Base-by-base conservation (phyloP, 2,329 filamentous ascomycete species). In the Fusarium pseudograminearum region DNA sequence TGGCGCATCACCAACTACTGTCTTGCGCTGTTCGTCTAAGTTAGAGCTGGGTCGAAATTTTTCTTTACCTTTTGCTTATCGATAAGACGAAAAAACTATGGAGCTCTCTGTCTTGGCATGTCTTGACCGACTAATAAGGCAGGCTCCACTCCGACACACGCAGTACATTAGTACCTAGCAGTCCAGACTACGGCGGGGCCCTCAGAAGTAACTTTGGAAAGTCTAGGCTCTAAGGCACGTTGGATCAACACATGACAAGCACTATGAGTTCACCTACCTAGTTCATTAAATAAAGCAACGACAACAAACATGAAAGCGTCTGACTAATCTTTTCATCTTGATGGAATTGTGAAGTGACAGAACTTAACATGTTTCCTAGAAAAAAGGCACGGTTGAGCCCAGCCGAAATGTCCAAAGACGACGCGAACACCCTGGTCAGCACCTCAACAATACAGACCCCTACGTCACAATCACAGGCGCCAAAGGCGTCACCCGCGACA, bases 301-400 rank as follows among this genome's bases (percentile, higher is more conserved):
- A 63, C 36, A 50, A 57, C 54, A 52, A 59, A 53, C 47, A 56
- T 66, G 61, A 50, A 52, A 31, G 36, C 26, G 52, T 48, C 42
- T 51, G 14, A 48, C 20, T 30, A n/a, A 45, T 50, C 38, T 53
- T 30, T 46, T 20, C 31, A 40, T n/a, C 14, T 61, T 58, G 46
- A 71, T 65, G 69, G 41, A 33, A 47, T 46, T 28, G 40, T 28
- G 30, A 57, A 44, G 45, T 47, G 41, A 48, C 20, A 24, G 33
- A 34, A 47, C 40, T 31, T 36, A 45, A 50, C 31, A 80, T 80
- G 79, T 61, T 74, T 68, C 72, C 77, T 47, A 78, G 78, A 61
- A 80, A 80, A 71, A 74, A 75, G 70, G 74, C 72, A 61, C 74
- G 78, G 46, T 74, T 74, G 50, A 77, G 77, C 53, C 69, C 75